These are phyloP conservation scores for Thalassiosira hispida DNA, from an alignment of 352 stramenopile genomes.

Conservation along the genomic window DNA sequence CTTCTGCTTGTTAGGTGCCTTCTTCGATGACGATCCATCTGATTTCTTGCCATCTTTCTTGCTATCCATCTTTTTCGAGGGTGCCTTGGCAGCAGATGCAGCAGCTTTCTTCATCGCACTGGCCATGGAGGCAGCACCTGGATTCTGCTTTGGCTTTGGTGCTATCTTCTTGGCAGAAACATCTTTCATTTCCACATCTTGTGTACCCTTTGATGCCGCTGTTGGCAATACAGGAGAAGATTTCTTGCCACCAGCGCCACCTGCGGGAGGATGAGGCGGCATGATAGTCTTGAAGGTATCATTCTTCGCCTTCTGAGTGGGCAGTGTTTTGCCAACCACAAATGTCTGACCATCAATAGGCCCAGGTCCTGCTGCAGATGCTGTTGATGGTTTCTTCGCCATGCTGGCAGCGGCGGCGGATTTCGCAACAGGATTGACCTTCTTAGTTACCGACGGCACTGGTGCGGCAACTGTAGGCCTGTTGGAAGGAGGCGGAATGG, in stretches of 20 bases:
- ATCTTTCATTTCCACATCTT: neutral
- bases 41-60: too few species aligned
- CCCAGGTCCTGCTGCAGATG: too few species aligned
- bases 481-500: neutral
- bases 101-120: too few species aligned
- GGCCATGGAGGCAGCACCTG: too few species aligned
- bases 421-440: neutral
- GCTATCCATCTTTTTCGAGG: too few species aligned
- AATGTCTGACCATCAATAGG: too few species aligned
- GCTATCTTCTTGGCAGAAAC: too few species aligned
- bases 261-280: neutral
- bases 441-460: neutral
- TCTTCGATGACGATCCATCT: neutral
- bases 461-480: neutral
- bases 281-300: neutral
- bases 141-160: too few species aligned
- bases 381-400: too few species aligned
- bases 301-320: too few species aligned
- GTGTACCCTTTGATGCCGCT: neutral
- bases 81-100: too few species aligned
- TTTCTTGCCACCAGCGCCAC: neutral
- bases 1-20: neutral
- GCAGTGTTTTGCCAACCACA: too few species aligned
- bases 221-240: neutral
- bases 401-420: neutral